Percentiles rank a stretch among this genome's conserved stretches.
Conservation (phyloP, 352 stramenopile genomes). For the Aphanomyces astaci region DNA sequence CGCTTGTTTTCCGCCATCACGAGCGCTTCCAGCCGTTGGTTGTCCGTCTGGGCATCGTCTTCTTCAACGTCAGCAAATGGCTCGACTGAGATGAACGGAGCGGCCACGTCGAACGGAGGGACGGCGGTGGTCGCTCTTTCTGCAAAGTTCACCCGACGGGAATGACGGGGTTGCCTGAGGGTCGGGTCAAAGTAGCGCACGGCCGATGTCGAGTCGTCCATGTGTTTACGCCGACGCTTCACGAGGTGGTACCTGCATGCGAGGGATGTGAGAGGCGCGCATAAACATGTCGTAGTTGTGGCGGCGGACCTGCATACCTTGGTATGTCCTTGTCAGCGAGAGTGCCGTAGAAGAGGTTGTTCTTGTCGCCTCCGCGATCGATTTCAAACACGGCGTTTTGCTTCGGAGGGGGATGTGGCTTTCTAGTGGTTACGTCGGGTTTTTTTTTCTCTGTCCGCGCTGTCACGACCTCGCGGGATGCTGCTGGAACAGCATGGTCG, state of each 20-base stretch:
- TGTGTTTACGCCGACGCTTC: slow-evolving; percentile 9
- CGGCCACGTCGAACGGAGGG: slow-evolving; percentile 47
- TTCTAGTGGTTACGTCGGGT: not conserved
- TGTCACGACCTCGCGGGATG: not conserved
- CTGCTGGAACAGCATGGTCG: not conserved
- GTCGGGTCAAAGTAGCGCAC: slow-evolving; percentile 15
- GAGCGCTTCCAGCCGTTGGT: slow-evolving; percentile 56
- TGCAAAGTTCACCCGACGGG: not conserved
- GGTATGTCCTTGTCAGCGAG: slow-evolving; percentile 58
- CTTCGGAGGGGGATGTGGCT: not conserved
- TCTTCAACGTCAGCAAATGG: slow-evolving; percentile 9
- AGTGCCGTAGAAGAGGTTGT: slow-evolving; percentile 63
- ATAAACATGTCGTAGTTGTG: slow-evolving; percentile 34
- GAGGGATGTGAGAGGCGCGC: no score
- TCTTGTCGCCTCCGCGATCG: slow-evolving; percentile 49
- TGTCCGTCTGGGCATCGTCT: slow-evolving; percentile 40
- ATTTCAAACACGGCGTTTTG: slow-evolving; percentile 42
- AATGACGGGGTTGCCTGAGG: not conserved
- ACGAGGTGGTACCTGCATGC: slow-evolving; percentile 23
- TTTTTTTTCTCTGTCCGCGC: not conserved
- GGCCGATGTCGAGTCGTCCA: not conserved
- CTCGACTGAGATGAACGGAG: slow-evolving; percentile 40
- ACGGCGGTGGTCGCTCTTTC: not conserved
- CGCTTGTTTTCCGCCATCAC: slow-evolving; percentile 46
- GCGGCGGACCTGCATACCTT: slow-evolving; percentile 51